phyloP scores from a whole-genome alignment of 176 grass and related monocot species.

The Aegilops sharonensis region DNA sequence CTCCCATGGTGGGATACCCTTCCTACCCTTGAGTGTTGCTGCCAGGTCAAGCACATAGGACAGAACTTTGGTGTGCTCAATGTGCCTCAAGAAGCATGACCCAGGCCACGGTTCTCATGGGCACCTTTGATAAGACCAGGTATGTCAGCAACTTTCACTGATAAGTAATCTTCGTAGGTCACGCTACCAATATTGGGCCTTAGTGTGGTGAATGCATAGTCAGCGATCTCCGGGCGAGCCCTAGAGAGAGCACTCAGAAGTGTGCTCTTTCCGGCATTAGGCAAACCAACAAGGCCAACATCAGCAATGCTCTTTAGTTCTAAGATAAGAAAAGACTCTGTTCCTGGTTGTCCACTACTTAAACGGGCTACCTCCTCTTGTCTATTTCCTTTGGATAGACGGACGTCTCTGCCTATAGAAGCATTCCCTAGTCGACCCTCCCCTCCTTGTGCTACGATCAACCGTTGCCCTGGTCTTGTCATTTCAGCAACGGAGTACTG shows the following conservation, averaged over 20 bases:
- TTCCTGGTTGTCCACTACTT: constrained; percentile 49
- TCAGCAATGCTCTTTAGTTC: constrained; percentile 92
- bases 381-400: constrained; percentile 32
- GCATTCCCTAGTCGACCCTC: constrained; percentile 41
- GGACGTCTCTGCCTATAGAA: constrained; percentile 36
- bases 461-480: constrained; percentile 62
- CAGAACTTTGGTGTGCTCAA: constrained; percentile 81
- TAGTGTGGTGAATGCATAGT: constrained; percentile 83
- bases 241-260: constrained; percentile 69
- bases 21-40: constrained; percentile 45
- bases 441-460: constrained; percentile 57
- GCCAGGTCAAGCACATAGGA: constrained; percentile 76
- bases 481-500: constrained; percentile 71
- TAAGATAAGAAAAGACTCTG: constrained; percentile 65
- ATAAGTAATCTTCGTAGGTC: constrained; percentile 64
- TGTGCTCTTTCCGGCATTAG: constrained; percentile 89
- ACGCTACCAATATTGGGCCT: constrained; percentile 78
- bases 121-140: constrained; percentile 88
- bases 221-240: constrained; percentile 61
- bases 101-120: constrained; percentile 73
- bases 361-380: constrained; percentile 34
- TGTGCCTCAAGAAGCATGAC: constrained; percentile 93
- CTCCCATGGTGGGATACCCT: constrained; percentile 76
- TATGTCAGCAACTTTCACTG: constrained; percentile 78
- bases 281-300: constrained; percentile 80